Conservation (phyloP, 805 yeast genomes). For the Metschnikowia hibisci region DNA sequence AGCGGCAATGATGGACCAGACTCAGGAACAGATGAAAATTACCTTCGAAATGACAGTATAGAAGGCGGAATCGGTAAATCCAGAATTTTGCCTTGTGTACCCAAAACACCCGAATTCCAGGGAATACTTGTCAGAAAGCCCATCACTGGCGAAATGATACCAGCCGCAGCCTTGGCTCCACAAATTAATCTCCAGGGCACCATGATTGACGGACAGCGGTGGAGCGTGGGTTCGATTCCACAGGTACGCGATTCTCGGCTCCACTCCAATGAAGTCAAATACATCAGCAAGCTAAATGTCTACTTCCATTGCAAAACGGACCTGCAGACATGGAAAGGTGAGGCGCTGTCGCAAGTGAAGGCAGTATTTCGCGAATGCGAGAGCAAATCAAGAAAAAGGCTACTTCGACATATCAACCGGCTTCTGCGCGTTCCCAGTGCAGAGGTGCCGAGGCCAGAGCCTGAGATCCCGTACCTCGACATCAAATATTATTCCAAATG, state of each 20-base stretch:
- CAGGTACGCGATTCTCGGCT: slow-evolving; percentile 24
- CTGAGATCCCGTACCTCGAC: slow-evolving; percentile 13
- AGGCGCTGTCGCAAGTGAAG: slow-evolving; percentile 26
- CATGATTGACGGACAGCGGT: slow-evolving; percentile 11
- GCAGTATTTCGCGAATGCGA: slow-evolving; percentile 43
- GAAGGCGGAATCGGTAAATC: no score
- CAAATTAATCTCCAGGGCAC: slow-evolving; percentile 8
- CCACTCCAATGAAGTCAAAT: slow-evolving; percentile 20
- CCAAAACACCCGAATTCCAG: neutral
- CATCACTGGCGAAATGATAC: slow-evolving; percentile 8
- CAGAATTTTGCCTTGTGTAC: no score
- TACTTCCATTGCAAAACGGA: slow-evolving; percentile 36
- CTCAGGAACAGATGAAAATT: no score
- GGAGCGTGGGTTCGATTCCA: slow-evolving; percentile 44
- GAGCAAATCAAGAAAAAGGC: slow-evolving; percentile 32
- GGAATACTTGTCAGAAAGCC: slow-evolving; percentile 4
- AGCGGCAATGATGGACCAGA: no score
- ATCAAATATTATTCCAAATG: slow-evolving; percentile 36
- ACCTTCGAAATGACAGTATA: no score
- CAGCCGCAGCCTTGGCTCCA: slow-evolving; percentile 7
- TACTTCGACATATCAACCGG: slow-evolving; percentile 33
- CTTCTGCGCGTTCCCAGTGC: slow-evolving; percentile 12
- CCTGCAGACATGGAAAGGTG: slow-evolving; percentile 5
- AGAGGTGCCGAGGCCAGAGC: neutral
- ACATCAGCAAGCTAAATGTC: slow-evolving; percentile 32